Conservation (phyloP, 495 filamentous ascomycete species). For the Annulohypoxylon stygium region DNA sequence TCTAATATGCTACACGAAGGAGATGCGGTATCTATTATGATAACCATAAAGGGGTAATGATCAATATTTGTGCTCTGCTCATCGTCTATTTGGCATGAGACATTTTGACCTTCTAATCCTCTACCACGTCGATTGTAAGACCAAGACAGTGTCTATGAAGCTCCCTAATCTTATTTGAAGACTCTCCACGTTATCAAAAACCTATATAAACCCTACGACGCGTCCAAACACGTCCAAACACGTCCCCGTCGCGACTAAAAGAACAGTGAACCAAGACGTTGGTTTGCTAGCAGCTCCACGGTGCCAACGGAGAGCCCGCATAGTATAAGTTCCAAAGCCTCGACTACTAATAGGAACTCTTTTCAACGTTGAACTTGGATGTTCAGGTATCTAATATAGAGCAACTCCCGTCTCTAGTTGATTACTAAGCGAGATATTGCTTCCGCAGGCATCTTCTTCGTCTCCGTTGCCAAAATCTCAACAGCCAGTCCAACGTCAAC, state of each 20-base stretch:
- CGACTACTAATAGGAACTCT: too few relatives aligned
- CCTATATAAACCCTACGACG: neutral
- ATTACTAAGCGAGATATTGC: neutral
- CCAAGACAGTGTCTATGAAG: too few relatives aligned
- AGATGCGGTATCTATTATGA: neutral
- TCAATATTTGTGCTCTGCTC: neutral
- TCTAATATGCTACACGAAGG: neutral
- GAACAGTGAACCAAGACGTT: neutral
- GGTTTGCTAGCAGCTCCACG: too few relatives aligned
- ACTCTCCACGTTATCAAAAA: neutral
- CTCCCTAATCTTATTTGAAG: neutral
- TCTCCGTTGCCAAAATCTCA: neutral
- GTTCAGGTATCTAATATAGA: neutral
- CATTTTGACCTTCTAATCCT: constrained; percentile 3
- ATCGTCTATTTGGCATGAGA: neutral
- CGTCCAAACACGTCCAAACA: neutral
- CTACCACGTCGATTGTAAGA: neutral
- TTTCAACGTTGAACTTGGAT: neutral
- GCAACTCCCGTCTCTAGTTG: neutral
- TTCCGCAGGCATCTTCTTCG: neutral
- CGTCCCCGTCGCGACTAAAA: neutral
- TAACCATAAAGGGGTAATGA: neutral
- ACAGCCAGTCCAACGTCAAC: constrained; percentile 11
- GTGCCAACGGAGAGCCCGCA: too few relatives aligned
- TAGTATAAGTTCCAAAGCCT: too few relatives aligned